Conservation (phyloP, 2,329 filamentous ascomycete species). For the Fusarium praegraminearum region DNA sequence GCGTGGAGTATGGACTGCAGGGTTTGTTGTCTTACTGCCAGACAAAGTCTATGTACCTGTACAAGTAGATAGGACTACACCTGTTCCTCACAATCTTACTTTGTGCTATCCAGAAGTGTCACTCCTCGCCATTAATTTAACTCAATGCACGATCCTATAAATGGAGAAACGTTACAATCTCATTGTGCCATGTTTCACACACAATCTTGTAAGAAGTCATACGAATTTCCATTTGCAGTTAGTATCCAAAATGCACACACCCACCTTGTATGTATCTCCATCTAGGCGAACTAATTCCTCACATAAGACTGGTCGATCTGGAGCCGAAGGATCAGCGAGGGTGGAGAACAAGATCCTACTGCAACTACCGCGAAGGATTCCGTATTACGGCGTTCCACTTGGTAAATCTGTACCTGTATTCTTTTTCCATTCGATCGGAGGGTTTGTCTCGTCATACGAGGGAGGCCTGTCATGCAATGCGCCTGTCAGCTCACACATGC, state of each 20-base stretch:
- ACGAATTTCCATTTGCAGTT: background rate
- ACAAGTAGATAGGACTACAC: slow-evolving; percentile 4
- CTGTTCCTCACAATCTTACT: background rate
- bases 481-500: background rate
- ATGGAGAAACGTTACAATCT: background rate
- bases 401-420: background rate
- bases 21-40: slow-evolving; percentile 12
- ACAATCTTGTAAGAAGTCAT: background rate
- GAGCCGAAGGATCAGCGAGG: background rate
- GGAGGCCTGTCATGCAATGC: background rate
- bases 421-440: background rate
- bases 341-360: background rate
- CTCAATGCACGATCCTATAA: background rate
- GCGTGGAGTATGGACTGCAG: slow-evolving; percentile 5
- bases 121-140: background rate
- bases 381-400: background rate
- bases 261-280: background rate
- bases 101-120: background rate
- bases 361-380: background rate
- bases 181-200: background rate
- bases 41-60: slow-evolving; percentile 1
- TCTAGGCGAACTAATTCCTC: background rate
- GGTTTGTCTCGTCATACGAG: background rate
- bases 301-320: background rate
- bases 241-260: background rate